Base-by-base conservation (phyloP, 345 rosid species). In the Bruguiera sexangula region DNA sequence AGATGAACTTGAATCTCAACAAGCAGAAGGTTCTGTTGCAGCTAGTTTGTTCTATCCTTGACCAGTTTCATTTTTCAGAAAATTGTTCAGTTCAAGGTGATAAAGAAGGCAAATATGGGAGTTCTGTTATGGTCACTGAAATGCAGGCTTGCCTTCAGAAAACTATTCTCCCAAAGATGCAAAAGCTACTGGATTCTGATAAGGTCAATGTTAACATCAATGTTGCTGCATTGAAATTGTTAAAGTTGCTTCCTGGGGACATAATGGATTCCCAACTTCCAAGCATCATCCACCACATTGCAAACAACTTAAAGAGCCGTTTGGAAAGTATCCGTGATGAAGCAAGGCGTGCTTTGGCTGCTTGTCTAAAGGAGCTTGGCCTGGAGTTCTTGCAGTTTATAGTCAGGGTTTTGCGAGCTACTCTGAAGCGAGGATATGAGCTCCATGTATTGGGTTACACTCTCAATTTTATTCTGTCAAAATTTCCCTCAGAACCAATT, bases 301-400 rank as follows among this genome's bases (percentile, higher is more conserved):
- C 91, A 53, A 92, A 84, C 69, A 87, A 85, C 79, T 69, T 87
- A 57, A 95, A 89, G 88, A 87, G 69, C 63, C 96, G 89, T 60
- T 34, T 79, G 67, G 96, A 83, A 63, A 84, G 88, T 59, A 70
- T 74, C 26, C 96, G 96, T 51, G 86, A 85, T 76, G 92, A 90
- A 68, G 97, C 98, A 32, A 87, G 99, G 81, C 59, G 68, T 64
- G 98, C 93, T 80, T 82, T 95, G 80, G 87, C 82, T 70, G 93
- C 89, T 69, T 92, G 96, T 83, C 74, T 95, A 78, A 92, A 90
- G 82, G 98, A 86, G 79, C 96, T 95, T 60, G 99, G 98, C 30
- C 71, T 84, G 68, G 98, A 87, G 79, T 90, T 83, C 77, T 77
- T 95, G 85, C 85, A 88, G 73, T 80, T 84, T 81, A 73, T 95